Evolutionary conservation across 306 rosid genomes (phyloP).

Genomic region (Heteromeles arbutifolia): DNA sequence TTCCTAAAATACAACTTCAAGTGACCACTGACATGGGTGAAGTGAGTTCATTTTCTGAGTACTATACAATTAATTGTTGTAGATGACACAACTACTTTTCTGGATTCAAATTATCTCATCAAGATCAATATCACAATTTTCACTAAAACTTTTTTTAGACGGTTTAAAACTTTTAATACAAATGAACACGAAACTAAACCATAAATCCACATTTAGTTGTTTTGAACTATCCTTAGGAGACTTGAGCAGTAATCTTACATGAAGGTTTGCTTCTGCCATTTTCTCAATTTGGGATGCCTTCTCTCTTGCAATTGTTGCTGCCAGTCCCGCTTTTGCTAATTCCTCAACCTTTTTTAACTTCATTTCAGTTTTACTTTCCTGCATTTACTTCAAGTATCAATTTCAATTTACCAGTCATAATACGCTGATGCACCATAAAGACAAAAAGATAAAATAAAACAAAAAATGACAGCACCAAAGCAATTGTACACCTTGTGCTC

Average conservation of each 20-base stretch:
- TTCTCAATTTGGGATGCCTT: conserved; percentile 84
- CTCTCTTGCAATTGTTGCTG: conserved; percentile 79
- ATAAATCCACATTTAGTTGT: conserved; percentile 9
- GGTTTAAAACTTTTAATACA: not conserved
- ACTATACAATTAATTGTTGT: not conserved
- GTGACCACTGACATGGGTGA: not conserved
- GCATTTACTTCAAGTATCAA: conserved; percentile 28
- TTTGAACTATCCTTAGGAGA: conserved; percentile 16
- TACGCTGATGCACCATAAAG: conserved; percentile 10
- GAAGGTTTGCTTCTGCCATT: conserved; percentile 83
- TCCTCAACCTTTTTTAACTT: conserved; percentile 51
- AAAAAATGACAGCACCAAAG: conserved; percentile 11
- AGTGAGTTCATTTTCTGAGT: not conserved
- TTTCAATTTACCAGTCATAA: conserved; percentile 20
- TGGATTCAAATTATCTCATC: conserved; percentile 1
- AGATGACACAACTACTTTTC: not conserved
- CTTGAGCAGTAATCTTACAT: conserved; percentile 51
- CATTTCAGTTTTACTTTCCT: conserved; percentile 64
- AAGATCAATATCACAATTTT: conserved; percentile 8
- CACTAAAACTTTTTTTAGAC: conserved; percentile 4
- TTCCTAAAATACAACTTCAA: not conserved
- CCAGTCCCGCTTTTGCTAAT: conserved; percentile 70
- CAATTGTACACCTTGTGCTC: conserved; percentile 59
- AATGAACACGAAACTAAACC: not conserved
- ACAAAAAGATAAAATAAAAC: not conserved